phyloP scores from a whole-genome alignment of 176 grass and related monocot genomes.

The Avena sativa region DNA sequence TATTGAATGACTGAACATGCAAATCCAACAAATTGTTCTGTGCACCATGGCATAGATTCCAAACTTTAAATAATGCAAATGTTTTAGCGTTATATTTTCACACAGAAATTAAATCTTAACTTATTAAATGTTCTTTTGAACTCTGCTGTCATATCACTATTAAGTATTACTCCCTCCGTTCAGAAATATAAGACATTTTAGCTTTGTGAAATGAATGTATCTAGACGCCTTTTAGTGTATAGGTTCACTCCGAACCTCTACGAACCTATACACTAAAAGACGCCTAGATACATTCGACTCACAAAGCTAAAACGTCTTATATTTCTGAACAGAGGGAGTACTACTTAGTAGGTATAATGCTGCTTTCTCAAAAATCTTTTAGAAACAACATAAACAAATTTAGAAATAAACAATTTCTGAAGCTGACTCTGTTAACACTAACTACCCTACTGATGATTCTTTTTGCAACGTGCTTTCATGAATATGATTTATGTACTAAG shows the following conservation, averaged over 20 bases:
- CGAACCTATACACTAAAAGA: too few species aligned
- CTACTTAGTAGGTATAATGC: slow-evolving; percentile 2
- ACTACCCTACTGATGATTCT: background rate
- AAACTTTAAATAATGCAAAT: slow-evolving; percentile 7
- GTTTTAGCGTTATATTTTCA: background rate
- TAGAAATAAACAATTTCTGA: background rate
- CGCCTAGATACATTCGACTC: too few species aligned
- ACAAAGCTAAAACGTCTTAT: too few species aligned
- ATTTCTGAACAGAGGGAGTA: background rate
- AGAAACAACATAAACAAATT: background rate
- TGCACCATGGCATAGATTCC: background rate
- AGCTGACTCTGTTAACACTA: background rate
- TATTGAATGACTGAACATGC: background rate
- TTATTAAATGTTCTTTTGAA: background rate
- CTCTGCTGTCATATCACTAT: background rate
- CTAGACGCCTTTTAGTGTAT: too few species aligned
- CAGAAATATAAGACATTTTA: too few species aligned
- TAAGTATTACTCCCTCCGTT: background rate
- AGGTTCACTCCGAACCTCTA: too few species aligned
- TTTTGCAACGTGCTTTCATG: background rate
- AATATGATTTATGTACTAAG: slow-evolving; percentile 3
- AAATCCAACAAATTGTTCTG: slow-evolving; percentile 7
- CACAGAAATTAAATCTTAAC: background rate
- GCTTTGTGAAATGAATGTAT: too few species aligned
- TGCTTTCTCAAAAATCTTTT: background rate